Evolutionary conservation across 148 eudicot genomes (phyloP), one percentile per base, ranked within the genome.

Genomic region (Camellia granthamiana): DNA sequence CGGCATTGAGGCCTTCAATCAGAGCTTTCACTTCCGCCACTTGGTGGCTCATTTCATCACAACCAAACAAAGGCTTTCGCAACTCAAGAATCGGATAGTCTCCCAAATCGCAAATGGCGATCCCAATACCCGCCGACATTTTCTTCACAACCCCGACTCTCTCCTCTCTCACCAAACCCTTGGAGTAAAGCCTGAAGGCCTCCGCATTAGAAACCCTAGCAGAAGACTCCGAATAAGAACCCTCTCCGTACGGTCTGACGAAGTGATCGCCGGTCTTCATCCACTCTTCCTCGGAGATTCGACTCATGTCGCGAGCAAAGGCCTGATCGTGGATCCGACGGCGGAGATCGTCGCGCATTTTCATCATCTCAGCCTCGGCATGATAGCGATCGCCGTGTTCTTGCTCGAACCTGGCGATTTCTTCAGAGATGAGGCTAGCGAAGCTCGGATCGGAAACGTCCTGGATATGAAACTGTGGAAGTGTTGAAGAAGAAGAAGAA

Each of bases 1-100:
- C 93, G 56, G 80, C 81, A 70, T 83, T 78, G 16, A 92, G 89
- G 59, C 90, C 93, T 85, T 92, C 88, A 74, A 90, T 85, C 83
- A 90, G 72, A n/a, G 96, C 93, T 79, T 86, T 81, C 49, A 90
- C 61, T 63, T 90, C 90, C 41, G 81, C 86, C 16, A 80, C 54
- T 52, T 62, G 83, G 14, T 49, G 65, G 77, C 72, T 79, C 70
- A 47, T 70, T 16, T 72, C 84, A 42, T 38, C 54, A 13, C 79
- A 89, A 49, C 42, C 49, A 41, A 77, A 44, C 72, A 88, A 78
- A 38, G 89, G 87, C 81, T 89, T 90, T 63, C 86, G 66, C 79
- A 88, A 10, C 84, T 88, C 86, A 49, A 87, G 86, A 54, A 93
- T 76, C 75, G 82, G 68, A 77, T 79, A 64, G 55, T 84, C 94